These are phyloP conservation scores for Aegilops bicornis DNA, from an alignment of 176 grass and related monocot species.

Conservation along the genomic window DNA sequence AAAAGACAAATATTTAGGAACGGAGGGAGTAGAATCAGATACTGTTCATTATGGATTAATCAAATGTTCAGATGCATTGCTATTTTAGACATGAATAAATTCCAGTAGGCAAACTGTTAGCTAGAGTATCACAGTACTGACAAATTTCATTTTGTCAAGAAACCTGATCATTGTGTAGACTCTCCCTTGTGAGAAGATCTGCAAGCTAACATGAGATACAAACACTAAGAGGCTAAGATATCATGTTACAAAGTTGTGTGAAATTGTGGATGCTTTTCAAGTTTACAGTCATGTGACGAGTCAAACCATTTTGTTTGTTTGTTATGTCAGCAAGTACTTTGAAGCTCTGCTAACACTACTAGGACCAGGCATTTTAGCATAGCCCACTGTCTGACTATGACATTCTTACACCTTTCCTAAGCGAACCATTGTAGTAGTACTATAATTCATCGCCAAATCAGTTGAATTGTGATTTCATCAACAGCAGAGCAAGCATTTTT, in stretches of 20 bases:
- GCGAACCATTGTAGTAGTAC: neutral
- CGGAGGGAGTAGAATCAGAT: neutral
- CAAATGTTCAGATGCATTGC: neutral
- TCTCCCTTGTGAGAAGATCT: neutral
- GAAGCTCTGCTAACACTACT: neutral
- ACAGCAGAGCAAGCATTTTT: neutral
- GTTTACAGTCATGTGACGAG: neutral
- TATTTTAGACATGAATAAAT: neutral
- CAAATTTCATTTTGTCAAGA: neutral
- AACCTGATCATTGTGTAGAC: neutral
- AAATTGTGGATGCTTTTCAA: neutral
- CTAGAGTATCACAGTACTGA: neutral
- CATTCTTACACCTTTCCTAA: neutral
- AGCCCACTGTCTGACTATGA: neutral
- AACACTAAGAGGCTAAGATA: neutral
- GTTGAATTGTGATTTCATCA: neutral
- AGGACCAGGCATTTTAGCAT: neutral
- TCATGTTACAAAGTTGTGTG: neutral
- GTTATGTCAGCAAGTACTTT: neutral
- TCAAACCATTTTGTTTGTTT: neutral
- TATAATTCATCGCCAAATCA: neutral
- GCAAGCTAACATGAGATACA: neutral
- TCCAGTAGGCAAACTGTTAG: neutral
- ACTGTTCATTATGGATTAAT: neutral
- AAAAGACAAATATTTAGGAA: no score